Evolutionary conservation across 345 rosid species (phyloP).

Genomic region (Draba incana): DNA sequence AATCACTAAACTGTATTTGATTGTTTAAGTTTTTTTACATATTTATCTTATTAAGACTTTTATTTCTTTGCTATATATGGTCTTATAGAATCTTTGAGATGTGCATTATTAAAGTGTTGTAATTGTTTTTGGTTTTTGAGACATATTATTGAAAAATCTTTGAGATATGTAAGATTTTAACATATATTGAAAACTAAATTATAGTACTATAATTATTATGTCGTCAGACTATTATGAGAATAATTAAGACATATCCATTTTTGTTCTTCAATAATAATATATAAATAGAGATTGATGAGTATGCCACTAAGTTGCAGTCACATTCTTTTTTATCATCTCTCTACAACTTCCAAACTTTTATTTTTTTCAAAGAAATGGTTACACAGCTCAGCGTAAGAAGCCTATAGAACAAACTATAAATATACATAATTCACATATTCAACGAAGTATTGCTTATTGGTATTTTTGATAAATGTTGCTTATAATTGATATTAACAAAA

Average conservation of each 20-base stretch:
- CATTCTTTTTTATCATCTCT: not conserved
- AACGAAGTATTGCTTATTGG: not conserved
- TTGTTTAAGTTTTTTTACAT: no score
- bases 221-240: not conserved
- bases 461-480: no score
- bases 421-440: not conserved
- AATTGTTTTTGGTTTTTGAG: not conserved
- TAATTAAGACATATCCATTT: not conserved
- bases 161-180: not conserved
- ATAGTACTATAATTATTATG: not conserved
- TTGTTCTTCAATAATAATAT: not conserved
- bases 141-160: not conserved
- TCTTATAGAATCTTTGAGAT: no score
- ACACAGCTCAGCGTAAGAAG: constrained; percentile 1
- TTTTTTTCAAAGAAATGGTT: constrained; percentile 14
- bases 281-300: constrained; percentile 8
- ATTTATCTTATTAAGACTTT: no score
- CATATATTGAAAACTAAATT: not conserved
- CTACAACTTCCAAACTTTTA: not conserved
- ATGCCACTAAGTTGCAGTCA: not conserved
- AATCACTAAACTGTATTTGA: no score
- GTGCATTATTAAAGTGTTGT: not conserved
- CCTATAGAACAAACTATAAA: not conserved
- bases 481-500: no score
- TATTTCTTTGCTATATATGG: no score